phyloP scores from a whole-genome alignment of 441 rosid genomes.

The Erodium texanum region DNA sequence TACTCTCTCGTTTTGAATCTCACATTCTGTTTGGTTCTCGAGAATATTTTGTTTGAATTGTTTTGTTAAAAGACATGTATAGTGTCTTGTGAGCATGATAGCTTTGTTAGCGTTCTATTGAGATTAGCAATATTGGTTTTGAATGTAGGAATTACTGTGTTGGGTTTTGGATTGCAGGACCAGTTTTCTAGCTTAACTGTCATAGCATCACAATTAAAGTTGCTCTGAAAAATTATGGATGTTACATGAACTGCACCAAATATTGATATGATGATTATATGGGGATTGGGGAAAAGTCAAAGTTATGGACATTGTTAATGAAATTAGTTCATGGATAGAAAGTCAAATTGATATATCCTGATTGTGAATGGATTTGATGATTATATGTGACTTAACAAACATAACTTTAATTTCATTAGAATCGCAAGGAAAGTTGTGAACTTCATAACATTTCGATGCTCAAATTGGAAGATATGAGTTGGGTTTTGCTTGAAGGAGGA shows the following conservation, averaged over 20 bases:
- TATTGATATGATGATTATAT: too few relatives aligned
- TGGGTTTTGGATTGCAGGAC: too few relatives aligned
- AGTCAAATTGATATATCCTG: neutral
- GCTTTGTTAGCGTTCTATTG: neutral
- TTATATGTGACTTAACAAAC: too few relatives aligned
- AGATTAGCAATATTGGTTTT: neutral
- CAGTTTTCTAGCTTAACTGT: too few relatives aligned
- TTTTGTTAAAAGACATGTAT: neutral
- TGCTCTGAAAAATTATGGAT: too few relatives aligned
- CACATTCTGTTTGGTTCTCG: neutral
- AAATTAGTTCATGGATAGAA: neutral
- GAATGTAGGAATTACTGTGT: neutral
- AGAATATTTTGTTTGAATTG: neutral
- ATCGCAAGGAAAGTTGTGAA: too few relatives aligned
- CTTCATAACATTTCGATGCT: too few relatives aligned
- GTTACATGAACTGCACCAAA: neutral
- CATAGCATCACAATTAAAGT: too few relatives aligned
- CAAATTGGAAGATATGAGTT: neutral
- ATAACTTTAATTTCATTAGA: too few relatives aligned
- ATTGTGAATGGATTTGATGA: neutral
- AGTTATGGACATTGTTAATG: too few relatives aligned
- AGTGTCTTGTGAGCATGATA: neutral
- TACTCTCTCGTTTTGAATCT: conserved; percentile 18
- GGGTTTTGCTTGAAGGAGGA: neutral
- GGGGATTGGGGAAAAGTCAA: too few relatives aligned